Percentiles rank a stretch among this genome's conserved stretches.
phyloP scores from a whole-genome alignment of 2,329 filamentous ascomycete genomes.

The Curvularia lunata region DNA sequence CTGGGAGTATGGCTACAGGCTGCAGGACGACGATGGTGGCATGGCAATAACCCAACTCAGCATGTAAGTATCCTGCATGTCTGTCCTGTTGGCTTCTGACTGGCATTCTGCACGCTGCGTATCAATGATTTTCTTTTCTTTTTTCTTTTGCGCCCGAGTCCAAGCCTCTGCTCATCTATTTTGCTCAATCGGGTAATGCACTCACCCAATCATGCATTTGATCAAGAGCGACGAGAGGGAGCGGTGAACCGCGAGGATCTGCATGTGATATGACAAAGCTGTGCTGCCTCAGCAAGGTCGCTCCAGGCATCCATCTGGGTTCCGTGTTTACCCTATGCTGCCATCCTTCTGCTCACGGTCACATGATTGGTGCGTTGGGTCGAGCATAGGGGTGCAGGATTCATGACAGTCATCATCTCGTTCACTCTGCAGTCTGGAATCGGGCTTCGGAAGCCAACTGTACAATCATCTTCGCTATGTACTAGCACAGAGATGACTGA shows the following conservation, averaged over 20 bases:
- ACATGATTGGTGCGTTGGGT: neutral
- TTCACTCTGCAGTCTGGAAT: neutral
- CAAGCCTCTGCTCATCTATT: constrained; percentile 7
- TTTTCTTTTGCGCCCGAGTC: constrained; percentile 1
- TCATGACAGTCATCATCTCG: neutral
- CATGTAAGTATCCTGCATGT: constrained; percentile 64
- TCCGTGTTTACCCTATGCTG: neutral
- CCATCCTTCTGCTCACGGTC: neutral
- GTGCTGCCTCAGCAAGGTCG: neutral
- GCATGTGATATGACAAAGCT: neutral
- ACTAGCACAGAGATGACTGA: neutral
- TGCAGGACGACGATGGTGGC: constrained; percentile 74
- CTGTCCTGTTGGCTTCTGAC: neutral
- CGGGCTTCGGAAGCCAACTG: neutral
- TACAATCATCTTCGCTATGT: neutral
- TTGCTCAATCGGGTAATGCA: constrained; percentile 19
- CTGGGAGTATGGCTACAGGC: constrained; percentile 85
- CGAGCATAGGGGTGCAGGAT: neutral
- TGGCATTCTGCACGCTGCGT: neutral
- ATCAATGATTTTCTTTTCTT: constrained; percentile 5
- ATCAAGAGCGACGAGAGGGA: neutral
- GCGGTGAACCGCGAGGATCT: neutral
- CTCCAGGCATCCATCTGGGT: neutral
- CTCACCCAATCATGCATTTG: constrained; percentile 6
- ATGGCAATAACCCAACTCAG: constrained; percentile 80